A percentile compares a stretch with the other conserved stretches of the same genome.
Evolutionary conservation across 805 yeast genomes (phyloP).

Genomic region (Suhomyces xylopsoci): DNA sequence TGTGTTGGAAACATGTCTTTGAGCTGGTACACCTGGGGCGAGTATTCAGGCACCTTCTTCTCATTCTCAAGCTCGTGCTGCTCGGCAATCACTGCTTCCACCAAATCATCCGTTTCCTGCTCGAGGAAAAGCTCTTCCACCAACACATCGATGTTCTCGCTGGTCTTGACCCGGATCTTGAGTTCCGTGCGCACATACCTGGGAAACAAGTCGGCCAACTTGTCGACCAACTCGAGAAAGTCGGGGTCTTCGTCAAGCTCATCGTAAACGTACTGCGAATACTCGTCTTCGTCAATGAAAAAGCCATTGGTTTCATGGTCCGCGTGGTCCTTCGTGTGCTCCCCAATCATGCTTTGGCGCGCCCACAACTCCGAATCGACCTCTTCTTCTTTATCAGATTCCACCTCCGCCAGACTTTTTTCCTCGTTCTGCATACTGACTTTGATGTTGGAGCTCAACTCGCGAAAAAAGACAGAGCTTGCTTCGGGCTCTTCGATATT

Average conservation of each 20-base stretch:
- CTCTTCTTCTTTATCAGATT: background rate
- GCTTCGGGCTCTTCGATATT: background rate
- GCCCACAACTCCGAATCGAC: background rate
- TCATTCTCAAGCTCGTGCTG: slow-evolving; percentile 1
- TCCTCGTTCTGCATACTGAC: background rate
- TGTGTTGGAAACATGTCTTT: slow-evolving; percentile 47
- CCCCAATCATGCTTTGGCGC: background rate
- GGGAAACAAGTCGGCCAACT: slow-evolving; percentile 28
- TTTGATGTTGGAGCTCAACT: background rate
- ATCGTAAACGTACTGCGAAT: slow-evolving; percentile 12
- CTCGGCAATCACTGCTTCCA: slow-evolving; percentile 6
- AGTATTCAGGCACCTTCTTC: slow-evolving; percentile 5
- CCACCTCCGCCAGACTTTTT: background rate
- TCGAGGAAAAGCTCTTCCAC: slow-evolving; percentile 24
- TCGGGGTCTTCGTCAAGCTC: slow-evolving; percentile 13
- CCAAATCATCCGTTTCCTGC: slow-evolving; percentile 9
- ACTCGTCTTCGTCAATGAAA: slow-evolving; percentile 8
- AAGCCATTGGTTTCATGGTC: slow-evolving; percentile 1
- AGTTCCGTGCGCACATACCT: slow-evolving; percentile 22
- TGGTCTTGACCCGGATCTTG: slow-evolving; percentile 21
- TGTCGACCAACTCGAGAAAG: slow-evolving; percentile 15
- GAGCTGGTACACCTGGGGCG: slow-evolving; percentile 21
- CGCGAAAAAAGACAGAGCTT: background rate
- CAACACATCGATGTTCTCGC: slow-evolving; percentile 20
- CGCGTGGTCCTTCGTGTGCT: background rate